Evolutionary conservation across 2,329 filamentous ascomycete species (phyloP).

Genomic region (Aspergillus fijiensis): DNA sequence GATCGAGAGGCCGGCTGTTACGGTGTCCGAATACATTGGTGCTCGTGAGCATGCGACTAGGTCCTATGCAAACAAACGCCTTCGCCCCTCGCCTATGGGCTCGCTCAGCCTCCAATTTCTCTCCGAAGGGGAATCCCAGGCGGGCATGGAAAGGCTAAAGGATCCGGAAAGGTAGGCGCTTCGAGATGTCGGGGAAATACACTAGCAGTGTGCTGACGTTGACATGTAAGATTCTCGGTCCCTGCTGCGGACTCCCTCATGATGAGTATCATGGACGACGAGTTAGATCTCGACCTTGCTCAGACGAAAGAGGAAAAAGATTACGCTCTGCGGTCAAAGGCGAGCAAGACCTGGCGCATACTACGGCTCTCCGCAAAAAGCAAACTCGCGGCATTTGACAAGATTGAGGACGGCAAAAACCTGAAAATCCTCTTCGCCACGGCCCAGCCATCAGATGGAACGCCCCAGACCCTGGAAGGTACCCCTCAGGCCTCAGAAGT

Average conservation of each 20-base stretch:
- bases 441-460: slow-evolving; percentile 20
- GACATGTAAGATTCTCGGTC: slow-evolving; percentile 56
- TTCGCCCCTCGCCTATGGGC: slow-evolving; percentile 68
- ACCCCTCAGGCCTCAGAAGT: slow-evolving; percentile 24
- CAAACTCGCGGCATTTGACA: slow-evolving; percentile 77
- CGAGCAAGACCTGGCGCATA: slow-evolving; percentile 87
- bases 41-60: slow-evolving; percentile 67
- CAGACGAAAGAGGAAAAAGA: slow-evolving; percentile 62
- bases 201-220: slow-evolving; percentile 16
- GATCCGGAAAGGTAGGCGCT: slow-evolving; percentile 52
- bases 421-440: slow-evolving; percentile 52
- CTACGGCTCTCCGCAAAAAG: slow-evolving; percentile 74
- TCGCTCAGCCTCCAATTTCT: slow-evolving; percentile 78
- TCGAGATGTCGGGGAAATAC: not conserved
- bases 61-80: slow-evolving; percentile 67
- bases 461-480: slow-evolving; percentile 20
- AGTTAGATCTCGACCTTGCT: slow-evolving; percentile 84
- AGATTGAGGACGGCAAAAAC: slow-evolving; percentile 79
- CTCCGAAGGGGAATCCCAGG: slow-evolving; percentile 61
- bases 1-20: slow-evolving; percentile 74
- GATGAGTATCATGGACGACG: slow-evolving; percentile 71
- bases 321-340: slow-evolving; percentile 66
- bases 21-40: slow-evolving; percentile 65
- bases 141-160: slow-evolving; percentile 69
- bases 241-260: slow-evolving; percentile 71